phyloP scores from a whole-genome alignment of 768 basidiomycete genomes.

The Suillus ampliporus region DNA sequence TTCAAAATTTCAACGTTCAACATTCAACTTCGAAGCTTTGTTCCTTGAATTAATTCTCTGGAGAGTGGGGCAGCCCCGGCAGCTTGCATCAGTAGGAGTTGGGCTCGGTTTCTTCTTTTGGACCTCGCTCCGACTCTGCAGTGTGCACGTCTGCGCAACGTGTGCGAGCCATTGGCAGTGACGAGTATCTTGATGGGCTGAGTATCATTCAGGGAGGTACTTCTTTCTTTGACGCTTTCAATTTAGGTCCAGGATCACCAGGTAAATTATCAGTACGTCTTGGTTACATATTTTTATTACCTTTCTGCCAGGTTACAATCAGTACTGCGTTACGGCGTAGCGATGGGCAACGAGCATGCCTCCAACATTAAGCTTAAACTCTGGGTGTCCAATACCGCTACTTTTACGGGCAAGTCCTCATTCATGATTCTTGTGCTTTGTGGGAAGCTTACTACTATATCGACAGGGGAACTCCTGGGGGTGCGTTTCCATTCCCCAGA shows the following conservation, averaged over 20 bases:
- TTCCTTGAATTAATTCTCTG: too few species aligned
- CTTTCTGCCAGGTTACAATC: constrained; percentile 54
- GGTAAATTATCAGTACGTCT: constrained; percentile 39
- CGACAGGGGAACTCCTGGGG: constrained; percentile 82
- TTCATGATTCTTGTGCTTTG: background rate
- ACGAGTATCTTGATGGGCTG: too few species aligned
- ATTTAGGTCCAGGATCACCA: constrained; percentile 70
- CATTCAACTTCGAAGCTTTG: too few species aligned
- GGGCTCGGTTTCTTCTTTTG: too few species aligned
- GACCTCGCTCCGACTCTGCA: too few species aligned
- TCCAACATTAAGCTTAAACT: constrained; percentile 78
- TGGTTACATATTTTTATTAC: constrained; percentile 8
- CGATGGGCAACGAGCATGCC: constrained; percentile 76
- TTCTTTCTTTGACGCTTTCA: too few species aligned
- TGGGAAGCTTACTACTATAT: background rate
- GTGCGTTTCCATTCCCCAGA: constrained; percentile 75
- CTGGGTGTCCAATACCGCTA: constrained; percentile 76
- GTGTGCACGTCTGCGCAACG: too few species aligned
- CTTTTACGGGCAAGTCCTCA: constrained; percentile 67
- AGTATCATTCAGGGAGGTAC: constrained; percentile 82
- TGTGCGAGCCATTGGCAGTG: too few species aligned
- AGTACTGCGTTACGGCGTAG: constrained; percentile 63
- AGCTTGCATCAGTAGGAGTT: too few species aligned
- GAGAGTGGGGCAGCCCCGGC: too few species aligned
- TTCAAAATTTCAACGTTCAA: too few species aligned